Evolutionary conservation across 371 early-diverging fungal genomes (phyloP), one percentile per base, ranked within the genome.

Genomic region (Coelomomyces lativittatus): DNA sequence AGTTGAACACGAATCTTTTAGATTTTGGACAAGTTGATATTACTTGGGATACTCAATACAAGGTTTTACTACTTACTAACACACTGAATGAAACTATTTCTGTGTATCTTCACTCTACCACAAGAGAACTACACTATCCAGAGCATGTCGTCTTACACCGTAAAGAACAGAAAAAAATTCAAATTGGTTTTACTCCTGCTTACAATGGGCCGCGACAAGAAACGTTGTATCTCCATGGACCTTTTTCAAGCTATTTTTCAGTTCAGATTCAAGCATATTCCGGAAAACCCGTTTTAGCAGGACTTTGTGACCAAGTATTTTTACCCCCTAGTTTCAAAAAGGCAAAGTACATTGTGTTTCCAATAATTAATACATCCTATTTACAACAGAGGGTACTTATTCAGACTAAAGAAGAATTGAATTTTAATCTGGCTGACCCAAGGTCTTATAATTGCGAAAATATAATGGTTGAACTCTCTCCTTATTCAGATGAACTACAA

Each of bases 21-120:
- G 67, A 67, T 38, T 63, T 66, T 39, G 73, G 73, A 4, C 60
- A 64, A 2, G 61, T 63, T 14, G 73, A 72, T 48, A 60, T 67
- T 11, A 60, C 55, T 48, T 67, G 59, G 47, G 52, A 44, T 33
- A 14, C 56, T 14, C 57, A 59, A n/a, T 34, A 33, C 5, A 56
- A 56, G 17, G 23, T 50, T 7, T 15, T 59, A 8, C 1, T 58
- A 19, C 50, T 49, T 17, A 14, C 67, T 1, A 44, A 53, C 36
- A 66, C 62, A 43, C 40, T 35, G 15, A 58, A 62, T 47, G 12
- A 24, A 5, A 28, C 44, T 2, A 41, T 67, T 14, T 54, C 57
- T 21, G 53, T 72, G 11, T 17, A 24, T 4, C 47, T 53, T 24
- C 51, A 56, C 12, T 3, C 38, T 10, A 55, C 52, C 31, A 58